phyloP scores from a whole-genome alignment of 2,329 filamentous ascomycete species.

The Claviceps maximensis region DNA sequence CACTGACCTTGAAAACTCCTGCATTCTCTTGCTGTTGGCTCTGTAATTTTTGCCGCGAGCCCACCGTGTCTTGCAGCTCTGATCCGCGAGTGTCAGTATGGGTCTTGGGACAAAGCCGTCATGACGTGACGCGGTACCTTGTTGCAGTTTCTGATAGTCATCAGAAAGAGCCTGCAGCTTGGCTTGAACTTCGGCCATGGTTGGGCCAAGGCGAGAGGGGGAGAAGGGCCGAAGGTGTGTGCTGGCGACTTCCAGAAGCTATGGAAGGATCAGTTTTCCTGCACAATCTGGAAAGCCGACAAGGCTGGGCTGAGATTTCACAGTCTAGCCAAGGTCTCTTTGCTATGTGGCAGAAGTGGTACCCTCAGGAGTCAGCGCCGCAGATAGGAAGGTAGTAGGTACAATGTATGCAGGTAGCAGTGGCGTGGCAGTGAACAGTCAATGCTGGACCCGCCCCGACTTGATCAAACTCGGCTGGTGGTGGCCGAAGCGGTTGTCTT shows the following conservation, averaged over 20 bases:
- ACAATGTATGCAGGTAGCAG: too few relatives aligned
- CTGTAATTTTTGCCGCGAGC: constrained; percentile 80
- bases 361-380: too few relatives aligned
- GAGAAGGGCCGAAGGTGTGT: neutral
- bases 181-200: constrained; percentile 62
- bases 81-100: constrained; percentile 3
- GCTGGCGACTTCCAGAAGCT: neutral
- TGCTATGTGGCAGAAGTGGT: neutral
- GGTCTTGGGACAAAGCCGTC: neutral
- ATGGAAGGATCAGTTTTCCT: neutral
- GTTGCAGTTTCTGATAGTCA: constrained; percentile 76
- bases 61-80: constrained; percentile 70
- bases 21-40: constrained; percentile 89
- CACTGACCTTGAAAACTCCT: constrained; percentile 62
- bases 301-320: neutral
- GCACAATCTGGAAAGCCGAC: neutral
- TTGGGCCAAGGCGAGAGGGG: neutral
- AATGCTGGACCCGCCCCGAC: neutral
- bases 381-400: too few relatives aligned
- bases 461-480: neutral
- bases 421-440: too few relatives aligned
- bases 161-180: constrained; percentile 73
- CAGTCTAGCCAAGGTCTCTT: neutral
- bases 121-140: constrained; percentile 38
- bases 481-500: neutral